phyloP scores from a whole-genome alignment of 2,329 filamentous ascomycete genomes.

The Cryphonectria nitschkei region DNA sequence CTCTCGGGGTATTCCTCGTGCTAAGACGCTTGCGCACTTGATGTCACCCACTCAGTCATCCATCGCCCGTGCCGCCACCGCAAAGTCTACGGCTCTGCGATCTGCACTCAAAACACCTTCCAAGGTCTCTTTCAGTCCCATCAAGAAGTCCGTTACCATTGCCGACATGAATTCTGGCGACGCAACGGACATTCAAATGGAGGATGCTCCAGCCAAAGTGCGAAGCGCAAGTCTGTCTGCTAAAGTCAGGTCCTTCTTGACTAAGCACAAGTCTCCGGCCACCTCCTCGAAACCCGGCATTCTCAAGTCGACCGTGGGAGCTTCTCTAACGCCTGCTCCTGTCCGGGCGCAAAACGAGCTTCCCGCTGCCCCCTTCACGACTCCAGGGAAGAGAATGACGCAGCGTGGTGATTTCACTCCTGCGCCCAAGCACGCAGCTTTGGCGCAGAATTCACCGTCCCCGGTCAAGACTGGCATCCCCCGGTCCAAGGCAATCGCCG shows the following conservation, averaged over 20 bases:
- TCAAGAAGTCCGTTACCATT: slow-evolving; percentile 57
- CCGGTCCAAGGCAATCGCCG: slow-evolving; percentile 45
- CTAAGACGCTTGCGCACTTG: slow-evolving; percentile 59
- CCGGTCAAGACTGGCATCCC: slow-evolving; percentile 55
- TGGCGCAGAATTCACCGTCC: slow-evolving; percentile 57
- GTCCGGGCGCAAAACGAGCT: slow-evolving; percentile 55
- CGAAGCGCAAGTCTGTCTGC: slow-evolving; percentile 57
- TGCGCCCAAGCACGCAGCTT: slow-evolving; percentile 58
- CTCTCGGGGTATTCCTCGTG: slow-evolving; percentile 42
- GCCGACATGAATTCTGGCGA: slow-evolving; percentile 43
- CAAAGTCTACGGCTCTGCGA: slow-evolving; percentile 49
- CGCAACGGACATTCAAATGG: slow-evolving; percentile 37
- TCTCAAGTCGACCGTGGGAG: slow-evolving; percentile 45
- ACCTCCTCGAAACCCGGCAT: slow-evolving; percentile 52
- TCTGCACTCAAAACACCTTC: slow-evolving; percentile 58
- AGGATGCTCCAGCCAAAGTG: slow-evolving; percentile 41
- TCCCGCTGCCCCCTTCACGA: slow-evolving; percentile 59
- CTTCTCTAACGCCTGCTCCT: slow-evolving; percentile 53
- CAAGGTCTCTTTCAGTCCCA: slow-evolving; percentile 48
- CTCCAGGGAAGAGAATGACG: slow-evolving; percentile 65
- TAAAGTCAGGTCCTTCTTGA: slow-evolving; percentile 62
- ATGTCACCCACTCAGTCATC: slow-evolving; percentile 82
- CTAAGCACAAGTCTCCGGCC: slow-evolving; percentile 43
- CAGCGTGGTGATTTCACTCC: slow-evolving; percentile 85
- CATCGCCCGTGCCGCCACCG: slow-evolving; percentile 61